Conservation (phyloP, 225 moss, liverwort and hornwort species). For the Polytrichum formosum region DNA sequence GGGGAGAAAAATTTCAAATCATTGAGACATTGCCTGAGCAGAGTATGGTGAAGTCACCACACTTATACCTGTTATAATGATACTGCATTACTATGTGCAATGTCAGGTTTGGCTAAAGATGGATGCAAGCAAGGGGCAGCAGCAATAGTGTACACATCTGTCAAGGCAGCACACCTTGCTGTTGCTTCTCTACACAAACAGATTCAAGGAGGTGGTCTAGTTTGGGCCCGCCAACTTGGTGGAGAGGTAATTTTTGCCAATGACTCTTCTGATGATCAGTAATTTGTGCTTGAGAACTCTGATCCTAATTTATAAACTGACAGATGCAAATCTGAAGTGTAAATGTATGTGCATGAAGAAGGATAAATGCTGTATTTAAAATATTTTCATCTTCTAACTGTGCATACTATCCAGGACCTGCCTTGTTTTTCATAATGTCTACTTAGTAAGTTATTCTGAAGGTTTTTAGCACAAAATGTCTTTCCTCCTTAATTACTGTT, state of each 20-base stretch:
- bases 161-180: slow-evolving; percentile 73
- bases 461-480: too few species aligned
- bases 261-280: too few species aligned
- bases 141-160: slow-evolving; percentile 70
- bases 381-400: too few species aligned
- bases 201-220: slow-evolving; percentile 49
- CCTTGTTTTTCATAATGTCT: too few species aligned
- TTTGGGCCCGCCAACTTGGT: slow-evolving; percentile 98
- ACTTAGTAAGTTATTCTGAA: too few species aligned
- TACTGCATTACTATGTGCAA: neutral
- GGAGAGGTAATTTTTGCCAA: slow-evolving; percentile 65
- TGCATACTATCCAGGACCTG: too few species aligned
- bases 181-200: slow-evolving; percentile 80
- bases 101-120: slow-evolving; percentile 78
- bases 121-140: slow-evolving; percentile 79
- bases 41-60: too few species aligned
- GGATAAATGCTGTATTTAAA: too few species aligned
- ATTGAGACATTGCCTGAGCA: too few species aligned
- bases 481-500: too few species aligned
- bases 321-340: neutral
- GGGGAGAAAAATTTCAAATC: too few species aligned
- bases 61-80: neutral
- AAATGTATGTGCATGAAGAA: too few species aligned
- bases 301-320: neutral
- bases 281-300: neutral